These are phyloP conservation scores for Byssothecium circinans DNA, from an alignment of 2,329 filamentous ascomycete genomes.

Conservation along the genomic window DNA sequence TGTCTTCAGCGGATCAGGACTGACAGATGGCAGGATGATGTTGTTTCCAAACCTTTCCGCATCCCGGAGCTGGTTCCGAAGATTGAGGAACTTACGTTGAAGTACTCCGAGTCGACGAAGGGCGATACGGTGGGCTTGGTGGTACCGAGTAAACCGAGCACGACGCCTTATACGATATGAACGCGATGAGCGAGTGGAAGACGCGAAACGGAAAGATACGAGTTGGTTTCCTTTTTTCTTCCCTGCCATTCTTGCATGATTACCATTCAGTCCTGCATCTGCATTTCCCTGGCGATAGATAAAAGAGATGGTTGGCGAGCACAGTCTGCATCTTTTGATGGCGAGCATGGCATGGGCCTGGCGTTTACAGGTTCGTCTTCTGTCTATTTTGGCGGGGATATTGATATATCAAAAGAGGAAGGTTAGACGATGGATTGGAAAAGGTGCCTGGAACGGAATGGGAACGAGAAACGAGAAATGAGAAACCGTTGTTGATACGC, in stretches of 20 bases:
- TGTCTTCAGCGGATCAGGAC: background rate
- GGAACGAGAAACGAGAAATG: too few relatives aligned
- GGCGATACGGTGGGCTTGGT: slow-evolving; percentile 3
- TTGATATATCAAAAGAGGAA: too few relatives aligned
- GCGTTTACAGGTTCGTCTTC: background rate
- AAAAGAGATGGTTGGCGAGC: background rate
- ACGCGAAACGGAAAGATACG: too few relatives aligned
- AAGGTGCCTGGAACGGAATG: too few relatives aligned
- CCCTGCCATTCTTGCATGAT: too few relatives aligned
- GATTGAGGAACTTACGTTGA: slow-evolving; percentile 50
- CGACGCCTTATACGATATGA: slow-evolving; percentile 11
- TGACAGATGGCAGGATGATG: slow-evolving; percentile 46
- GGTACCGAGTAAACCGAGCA: slow-evolving; percentile 6
- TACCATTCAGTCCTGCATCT: background rate
- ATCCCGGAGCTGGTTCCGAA: slow-evolving; percentile 54
- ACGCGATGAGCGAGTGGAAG: too few relatives aligned
- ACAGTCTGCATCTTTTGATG: background rate
- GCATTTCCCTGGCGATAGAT: background rate
- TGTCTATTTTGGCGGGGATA: too few relatives aligned
- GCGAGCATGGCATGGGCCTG: background rate
- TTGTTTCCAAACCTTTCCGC: slow-evolving; percentile 55
- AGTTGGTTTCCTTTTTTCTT: too few relatives aligned
- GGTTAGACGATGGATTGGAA: too few relatives aligned
- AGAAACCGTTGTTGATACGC: too few relatives aligned
- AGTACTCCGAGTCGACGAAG: slow-evolving; percentile 11